Conservation (phyloP, 2,329 filamentous ascomycete species). For the Lecanicillium sp. region DNA sequence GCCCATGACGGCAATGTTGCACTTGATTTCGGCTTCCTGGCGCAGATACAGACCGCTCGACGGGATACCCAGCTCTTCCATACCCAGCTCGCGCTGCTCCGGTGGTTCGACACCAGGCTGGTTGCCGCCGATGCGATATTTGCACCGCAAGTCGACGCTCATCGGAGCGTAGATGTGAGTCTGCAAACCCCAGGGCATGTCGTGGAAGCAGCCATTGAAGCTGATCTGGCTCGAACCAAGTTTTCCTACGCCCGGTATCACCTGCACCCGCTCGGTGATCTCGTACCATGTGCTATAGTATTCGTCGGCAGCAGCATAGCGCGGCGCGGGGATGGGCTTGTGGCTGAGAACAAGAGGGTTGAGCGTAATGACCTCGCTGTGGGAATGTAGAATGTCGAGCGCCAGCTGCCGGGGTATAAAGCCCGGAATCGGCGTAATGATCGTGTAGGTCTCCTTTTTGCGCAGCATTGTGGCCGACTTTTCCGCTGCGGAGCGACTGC, state of each 20-base stretch:
- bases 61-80: conserved; percentile 52
- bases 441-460: conserved; percentile 61
- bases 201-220: conserved; percentile 67
- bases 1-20: conserved; percentile 57
- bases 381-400: conserved; percentile 65
- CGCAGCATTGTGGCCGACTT: conserved; percentile 40
- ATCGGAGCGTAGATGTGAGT: conserved; percentile 66
- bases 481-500: not conserved
- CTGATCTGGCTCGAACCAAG: conserved; percentile 59
- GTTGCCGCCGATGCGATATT: conserved; percentile 62
- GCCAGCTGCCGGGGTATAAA: conserved; percentile 67
- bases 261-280: conserved; percentile 63
- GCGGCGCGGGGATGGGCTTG: conserved; percentile 59
- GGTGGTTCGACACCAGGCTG: conserved; percentile 59
- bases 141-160: conserved; percentile 60
- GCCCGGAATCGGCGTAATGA: conserved; percentile 63
- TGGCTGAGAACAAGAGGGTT: conserved; percentile 62
- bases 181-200: conserved; percentile 66
- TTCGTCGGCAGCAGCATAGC: conserved; percentile 62
- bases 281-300: conserved; percentile 72
- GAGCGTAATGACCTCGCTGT: conserved; percentile 64
- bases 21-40: conserved; percentile 65
- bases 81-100: conserved; percentile 56
- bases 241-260: conserved; percentile 59
- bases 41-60: conserved; percentile 60